Evolutionary conservation across 179 eudicot species (phyloP), one percentile per base, ranked within the genome.

Genomic region (Drosera spatulata): DNA sequence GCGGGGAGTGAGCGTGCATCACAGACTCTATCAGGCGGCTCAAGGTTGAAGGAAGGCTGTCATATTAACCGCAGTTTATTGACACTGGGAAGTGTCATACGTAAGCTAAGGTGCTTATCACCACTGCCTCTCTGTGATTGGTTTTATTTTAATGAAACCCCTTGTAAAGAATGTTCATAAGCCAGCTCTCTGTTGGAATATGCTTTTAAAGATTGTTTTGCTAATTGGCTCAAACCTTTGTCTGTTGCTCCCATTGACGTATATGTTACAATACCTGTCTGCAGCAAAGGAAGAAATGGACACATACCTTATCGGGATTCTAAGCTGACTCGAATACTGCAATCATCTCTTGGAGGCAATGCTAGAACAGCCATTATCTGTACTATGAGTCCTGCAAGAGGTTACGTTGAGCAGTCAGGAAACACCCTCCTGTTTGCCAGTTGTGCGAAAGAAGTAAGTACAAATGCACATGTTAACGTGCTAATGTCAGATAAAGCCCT

Each of bases 1-100:
- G 82, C 82, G 37, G 82, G 82, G 60, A 78, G 82, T 56, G 82
- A 78, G 64, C 79, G 82, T 69, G 82, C 82, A 63, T 78, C 82
- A 48, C 82, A 78, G 68, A 73, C 82, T 22, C 61, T 75, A 61
- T 71, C 82, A 22, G 82, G 77, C 66, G 79, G 82, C 14, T 75
- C 82, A 64, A 69, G 82, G 62, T 65, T 78, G 61, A 78, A 78
- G 70, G 82, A 78, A 78, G 82, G 82, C 11, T 78, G 79, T 43
- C 82, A 78, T 63, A 78, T 78, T 60, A 78, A 78, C 48, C 77
- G 82, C 61, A 78, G 82, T 75, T 72, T 78, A 64, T 61, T 78
- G 6, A 78, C 77, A 49, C 73, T 78, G 52, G 82, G 82, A 72
- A 78, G 79, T 39, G 82, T 78, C 44, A 78, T 78, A 50, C 82